phyloP scores from a whole-genome alignment of 805 yeast species.

The Myxozyma mucilagina region DNA sequence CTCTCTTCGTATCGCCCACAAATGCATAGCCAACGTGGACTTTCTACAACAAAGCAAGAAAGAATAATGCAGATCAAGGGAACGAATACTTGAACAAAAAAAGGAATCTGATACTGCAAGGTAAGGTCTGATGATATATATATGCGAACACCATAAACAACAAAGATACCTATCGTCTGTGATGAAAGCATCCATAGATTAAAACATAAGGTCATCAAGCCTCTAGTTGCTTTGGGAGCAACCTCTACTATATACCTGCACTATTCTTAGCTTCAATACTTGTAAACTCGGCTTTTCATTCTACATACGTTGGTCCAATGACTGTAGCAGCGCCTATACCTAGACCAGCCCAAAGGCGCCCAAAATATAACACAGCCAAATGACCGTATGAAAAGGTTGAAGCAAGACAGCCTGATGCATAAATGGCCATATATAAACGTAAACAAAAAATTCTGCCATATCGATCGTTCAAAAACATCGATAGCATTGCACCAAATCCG shows the following conservation, averaged over 20 bases:
- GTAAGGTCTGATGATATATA: conserved; percentile 4
- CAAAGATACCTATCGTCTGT: conserved; percentile 19
- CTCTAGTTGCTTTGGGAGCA: conserved; percentile 18
- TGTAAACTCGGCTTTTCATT: too few species aligned
- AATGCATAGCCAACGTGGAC: conserved; percentile 16
- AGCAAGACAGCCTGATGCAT: conserved; percentile 12
- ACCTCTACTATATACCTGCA: conserved; percentile 18
- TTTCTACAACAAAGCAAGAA: conserved; percentile 11
- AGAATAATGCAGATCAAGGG: background rate
- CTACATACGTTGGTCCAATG: conserved; percentile 15
- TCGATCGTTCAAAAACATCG: conserved; percentile 12
- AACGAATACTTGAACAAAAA: conserved; percentile 15
- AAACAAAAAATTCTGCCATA: conserved; percentile 10
- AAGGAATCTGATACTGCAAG: conserved; percentile 13
- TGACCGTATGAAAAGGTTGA: conserved; percentile 13
- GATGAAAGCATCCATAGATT: conserved; percentile 17
- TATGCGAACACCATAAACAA: conserved; percentile 7
- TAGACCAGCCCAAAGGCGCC: conserved; percentile 16
- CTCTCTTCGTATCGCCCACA: conserved; percentile 9
- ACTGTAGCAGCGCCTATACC: conserved; percentile 20
- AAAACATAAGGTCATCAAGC: conserved; percentile 17
- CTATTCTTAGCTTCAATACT: background rate
- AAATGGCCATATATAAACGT: conserved; percentile 10
- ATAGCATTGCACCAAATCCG: conserved; percentile 15
- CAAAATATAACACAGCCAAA: conserved; percentile 11